These are phyloP conservation scores for Umbelopsis sp. DNA, from an alignment of 371 early-diverging fungal genomes.

Conservation along the genomic window DNA sequence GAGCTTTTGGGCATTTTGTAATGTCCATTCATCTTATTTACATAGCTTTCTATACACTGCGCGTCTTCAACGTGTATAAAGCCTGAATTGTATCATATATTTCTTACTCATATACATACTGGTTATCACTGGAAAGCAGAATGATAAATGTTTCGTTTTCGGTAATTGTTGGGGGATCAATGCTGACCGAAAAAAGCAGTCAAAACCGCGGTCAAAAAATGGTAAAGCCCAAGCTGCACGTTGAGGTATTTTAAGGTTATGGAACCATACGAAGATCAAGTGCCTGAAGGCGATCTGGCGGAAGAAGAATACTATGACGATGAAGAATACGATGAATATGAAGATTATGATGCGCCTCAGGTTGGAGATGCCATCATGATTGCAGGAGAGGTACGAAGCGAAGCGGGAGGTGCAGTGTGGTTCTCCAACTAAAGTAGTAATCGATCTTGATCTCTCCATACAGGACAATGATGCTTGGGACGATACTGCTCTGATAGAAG, in stretches of 20 bases:
- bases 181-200: background rate
- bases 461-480: constrained; percentile 59
- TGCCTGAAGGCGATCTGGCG: background rate
- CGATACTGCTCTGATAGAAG: constrained; percentile 60
- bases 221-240: background rate
- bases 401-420: no score
- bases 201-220: background rate
- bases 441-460: background rate
- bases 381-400: background rate
- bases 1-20: constrained; percentile 65
- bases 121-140: background rate
- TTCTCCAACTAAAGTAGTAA: background rate
- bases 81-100: constrained; percentile 19
- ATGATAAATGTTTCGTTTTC: no score
- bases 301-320: constrained; percentile 8
- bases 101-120: constrained; percentile 16
- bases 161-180: no score
- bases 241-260: background rate
- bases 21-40: background rate
- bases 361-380: constrained; percentile 25
- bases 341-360: constrained; percentile 18
- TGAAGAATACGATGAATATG: constrained; percentile 7
- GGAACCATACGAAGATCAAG: background rate
- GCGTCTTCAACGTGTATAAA: constrained; percentile 14
- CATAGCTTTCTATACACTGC: background rate